A percentile compares a stretch with the other conserved stretches of the same genome.
Evolutionary conservation across 768 basidiomycete genomes (phyloP).

Genomic region (Boletellus sp.): DNA sequence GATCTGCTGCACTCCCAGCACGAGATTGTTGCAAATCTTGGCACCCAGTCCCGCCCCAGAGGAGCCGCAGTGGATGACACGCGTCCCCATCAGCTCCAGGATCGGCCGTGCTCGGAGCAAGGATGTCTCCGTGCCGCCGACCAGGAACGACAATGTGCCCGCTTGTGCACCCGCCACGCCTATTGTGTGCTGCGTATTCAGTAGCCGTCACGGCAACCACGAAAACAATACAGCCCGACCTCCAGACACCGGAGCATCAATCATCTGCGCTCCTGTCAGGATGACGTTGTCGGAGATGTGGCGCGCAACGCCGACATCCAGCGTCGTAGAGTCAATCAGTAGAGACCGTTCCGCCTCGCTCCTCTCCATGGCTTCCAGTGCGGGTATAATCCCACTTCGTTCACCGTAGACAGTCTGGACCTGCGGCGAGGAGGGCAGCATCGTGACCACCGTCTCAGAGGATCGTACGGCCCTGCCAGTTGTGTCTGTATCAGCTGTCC

Average conservation of each 20-base stretch:
- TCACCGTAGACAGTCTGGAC: constrained; percentile 72
- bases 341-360: constrained; percentile 46
- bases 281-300: constrained; percentile 55
- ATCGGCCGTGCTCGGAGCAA: constrained; percentile 57
- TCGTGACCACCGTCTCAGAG: constrained; percentile 73
- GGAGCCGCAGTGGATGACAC: constrained; percentile 78
- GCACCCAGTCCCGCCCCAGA: constrained; percentile 81
- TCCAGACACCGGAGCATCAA: constrained; percentile 94
- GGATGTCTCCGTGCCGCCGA: constrained; percentile 66
- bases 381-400: constrained; percentile 59
- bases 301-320: constrained; percentile 75
- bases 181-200: constrained; percentile 26
- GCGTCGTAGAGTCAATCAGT: constrained; percentile 87
- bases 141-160: constrained; percentile 87
- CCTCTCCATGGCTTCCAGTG: constrained; percentile 47
- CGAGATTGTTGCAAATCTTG: constrained; percentile 87
- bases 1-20: constrained; percentile 77
- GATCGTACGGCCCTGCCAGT: constrained; percentile 54
- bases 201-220: not conserved
- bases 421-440: constrained; percentile 91
- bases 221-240: constrained; percentile 49
- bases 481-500: constrained; percentile 11
- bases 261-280: constrained; percentile 62
- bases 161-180: constrained; percentile 86
- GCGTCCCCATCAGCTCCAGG: constrained; percentile 72